A percentile compares a stretch with the other conserved stretches of the same genome.
These are phyloP conservation scores for Russula olivacea DNA, from an alignment of 768 basidiomycete genomes.

Conservation along the genomic window DNA sequence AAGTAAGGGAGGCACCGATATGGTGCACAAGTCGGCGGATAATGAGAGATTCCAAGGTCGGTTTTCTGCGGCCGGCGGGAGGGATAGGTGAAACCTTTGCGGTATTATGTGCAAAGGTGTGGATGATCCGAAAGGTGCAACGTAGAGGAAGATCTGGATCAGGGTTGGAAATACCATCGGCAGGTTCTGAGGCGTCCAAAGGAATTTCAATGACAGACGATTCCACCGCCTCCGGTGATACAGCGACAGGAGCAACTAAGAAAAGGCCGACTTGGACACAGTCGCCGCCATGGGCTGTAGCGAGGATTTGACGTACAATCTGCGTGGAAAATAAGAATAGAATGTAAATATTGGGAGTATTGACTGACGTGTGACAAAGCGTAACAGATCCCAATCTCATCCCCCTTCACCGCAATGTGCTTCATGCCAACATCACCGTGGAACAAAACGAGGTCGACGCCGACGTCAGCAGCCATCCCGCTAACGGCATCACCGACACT, in stretches of 20 bases:
- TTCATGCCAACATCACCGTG: slow-evolving; percentile 86
- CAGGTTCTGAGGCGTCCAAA: slow-evolving; percentile 22
- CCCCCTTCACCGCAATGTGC: slow-evolving; percentile 78
- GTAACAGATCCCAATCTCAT: slow-evolving; percentile 79
- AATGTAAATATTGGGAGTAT: slow-evolving; percentile 3
- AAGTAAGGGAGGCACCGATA: slow-evolving; percentile 43
- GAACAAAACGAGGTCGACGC: slow-evolving; percentile 87
- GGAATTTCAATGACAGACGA: slow-evolving; percentile 7
- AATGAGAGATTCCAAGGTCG: slow-evolving; percentile 46
- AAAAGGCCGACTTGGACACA: slow-evolving; percentile 81
- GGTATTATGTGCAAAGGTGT: slow-evolving; percentile 36
- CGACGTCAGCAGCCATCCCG: slow-evolving; percentile 72
- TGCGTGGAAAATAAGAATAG: slow-evolving; percentile 33
- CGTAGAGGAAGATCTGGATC: slow-evolving; percentile 38
- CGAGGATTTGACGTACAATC: slow-evolving; percentile 81
- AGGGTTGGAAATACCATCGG: slow-evolving; percentile 17
- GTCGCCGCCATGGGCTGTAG: slow-evolving; percentile 64
- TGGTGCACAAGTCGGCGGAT: slow-evolving; percentile 56
- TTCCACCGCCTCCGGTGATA: slow-evolving; percentile 5
- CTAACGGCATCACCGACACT: slow-evolving; percentile 83
- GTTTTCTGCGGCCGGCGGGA: slow-evolving; percentile 32
- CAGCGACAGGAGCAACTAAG: slow-evolving; percentile 35
- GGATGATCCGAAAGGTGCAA: slow-evolving; percentile 55
- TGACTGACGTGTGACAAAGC: slow-evolving; percentile 75
- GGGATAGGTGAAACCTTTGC: not conserved